These are phyloP conservation scores for Carex kokanica DNA, from an alignment of 176 grass and related monocot genomes.

Conservation along the genomic window DNA sequence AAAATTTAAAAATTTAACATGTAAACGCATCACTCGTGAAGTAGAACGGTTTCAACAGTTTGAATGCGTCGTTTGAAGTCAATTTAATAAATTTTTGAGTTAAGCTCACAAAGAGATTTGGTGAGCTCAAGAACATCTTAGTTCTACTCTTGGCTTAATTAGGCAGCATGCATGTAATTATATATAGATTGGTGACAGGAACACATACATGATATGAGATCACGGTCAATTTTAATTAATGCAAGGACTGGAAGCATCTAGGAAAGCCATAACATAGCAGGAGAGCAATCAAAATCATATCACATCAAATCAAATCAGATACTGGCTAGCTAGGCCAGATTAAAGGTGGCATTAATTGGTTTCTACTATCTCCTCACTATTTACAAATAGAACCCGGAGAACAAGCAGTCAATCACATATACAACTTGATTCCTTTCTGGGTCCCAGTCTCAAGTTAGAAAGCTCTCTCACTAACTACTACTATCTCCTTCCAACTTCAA, in stretches of 20 bases:
- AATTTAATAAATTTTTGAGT: too few species aligned
- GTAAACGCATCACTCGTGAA: too few species aligned
- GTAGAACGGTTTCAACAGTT: too few species aligned
- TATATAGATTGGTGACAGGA: too few species aligned
- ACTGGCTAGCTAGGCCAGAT: neutral
- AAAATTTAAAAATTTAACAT: too few species aligned
- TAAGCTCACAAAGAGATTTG: too few species aligned
- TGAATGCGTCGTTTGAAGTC: too few species aligned
- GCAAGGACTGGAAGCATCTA: neutral
- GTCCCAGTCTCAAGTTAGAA: conserved; percentile 5
- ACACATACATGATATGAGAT: too few species aligned
- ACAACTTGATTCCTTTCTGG: conserved; percentile 21
- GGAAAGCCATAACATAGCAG: neutral
- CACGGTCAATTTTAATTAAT: neutral
- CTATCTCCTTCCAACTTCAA: neutral
- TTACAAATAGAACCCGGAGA: conserved; percentile 18
- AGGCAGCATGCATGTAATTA: too few species aligned
- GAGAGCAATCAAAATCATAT: neutral
- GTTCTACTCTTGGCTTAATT: too few species aligned
- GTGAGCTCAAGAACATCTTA: too few species aligned
- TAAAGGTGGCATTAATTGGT: neutral
- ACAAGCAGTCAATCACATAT: conserved; percentile 22
- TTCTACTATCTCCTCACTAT: neutral
- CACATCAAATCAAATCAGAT: neutral
- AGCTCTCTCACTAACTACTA: neutral